Evolutionary conservation across 2,329 filamentous ascomycete genomes (phyloP).

Genomic region (Aureobasidium melanogenum): DNA sequence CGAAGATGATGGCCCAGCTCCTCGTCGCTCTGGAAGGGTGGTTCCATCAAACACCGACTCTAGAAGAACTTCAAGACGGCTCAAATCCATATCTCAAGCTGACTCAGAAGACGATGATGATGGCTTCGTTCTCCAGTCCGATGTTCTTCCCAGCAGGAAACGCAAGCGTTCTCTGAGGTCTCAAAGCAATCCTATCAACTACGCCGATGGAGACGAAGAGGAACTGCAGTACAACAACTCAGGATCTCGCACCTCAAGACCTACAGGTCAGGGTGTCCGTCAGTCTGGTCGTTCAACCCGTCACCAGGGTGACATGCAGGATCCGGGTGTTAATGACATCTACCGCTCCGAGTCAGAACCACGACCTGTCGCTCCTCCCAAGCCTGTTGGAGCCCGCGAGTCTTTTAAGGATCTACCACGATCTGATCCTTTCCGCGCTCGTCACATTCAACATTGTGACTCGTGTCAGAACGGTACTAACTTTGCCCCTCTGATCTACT

Average conservation of each 20-base stretch:
- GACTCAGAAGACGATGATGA: slow-evolving; percentile 14
- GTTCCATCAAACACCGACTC: slow-evolving; percentile 15
- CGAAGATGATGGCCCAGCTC: not conserved
- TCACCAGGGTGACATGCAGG: slow-evolving; percentile 41
- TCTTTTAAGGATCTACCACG: slow-evolving; percentile 55
- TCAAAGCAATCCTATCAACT: not conserved
- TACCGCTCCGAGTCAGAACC: slow-evolving; percentile 37
- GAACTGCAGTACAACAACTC: slow-evolving; percentile 10
- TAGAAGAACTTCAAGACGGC: not conserved
- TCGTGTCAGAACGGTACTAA: slow-evolving; percentile 54
- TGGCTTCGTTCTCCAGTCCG: slow-evolving; percentile 28
- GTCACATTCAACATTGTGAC: slow-evolving; percentile 65
- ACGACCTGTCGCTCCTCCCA: slow-evolving; percentile 35
- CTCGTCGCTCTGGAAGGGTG: not conserved
- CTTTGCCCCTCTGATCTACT: slow-evolving; percentile 68
- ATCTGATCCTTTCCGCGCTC: slow-evolving; percentile 57
- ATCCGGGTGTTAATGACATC: slow-evolving; percentile 50
- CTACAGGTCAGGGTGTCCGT: slow-evolving; percentile 21
- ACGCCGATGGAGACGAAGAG: slow-evolving; percentile 13
- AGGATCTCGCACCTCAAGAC: slow-evolving; percentile 11
- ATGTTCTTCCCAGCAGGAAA: slow-evolving; percentile 30
- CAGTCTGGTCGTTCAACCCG: slow-evolving; percentile 39
- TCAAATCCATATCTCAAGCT: not conserved
- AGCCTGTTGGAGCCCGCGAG: slow-evolving; percentile 58
- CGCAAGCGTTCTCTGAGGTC: slow-evolving; percentile 26